phyloP scores from a whole-genome alignment of 352 stramenopile genomes.

The Sclerospora graminicola region DNA sequence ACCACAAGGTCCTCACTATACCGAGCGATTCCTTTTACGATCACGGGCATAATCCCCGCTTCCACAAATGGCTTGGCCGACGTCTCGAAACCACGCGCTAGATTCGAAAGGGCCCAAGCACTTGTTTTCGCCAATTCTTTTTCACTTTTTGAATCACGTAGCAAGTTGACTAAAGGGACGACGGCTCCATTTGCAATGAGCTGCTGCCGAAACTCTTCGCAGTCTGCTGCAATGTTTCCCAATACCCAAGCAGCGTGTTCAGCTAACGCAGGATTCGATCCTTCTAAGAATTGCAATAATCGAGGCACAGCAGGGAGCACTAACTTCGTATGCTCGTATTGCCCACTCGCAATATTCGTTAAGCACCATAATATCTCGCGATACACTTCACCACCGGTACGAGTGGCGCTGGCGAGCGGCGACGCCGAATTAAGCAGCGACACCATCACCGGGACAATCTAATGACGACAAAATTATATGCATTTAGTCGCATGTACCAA shows the following conservation, averaged over 20 bases:
- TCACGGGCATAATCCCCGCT: conserved; percentile 42
- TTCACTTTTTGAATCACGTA: conserved; percentile 1
- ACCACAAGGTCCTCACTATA: conserved; percentile 51
- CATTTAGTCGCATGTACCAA: neutral
- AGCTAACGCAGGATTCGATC: conserved; percentile 39
- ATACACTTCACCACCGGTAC: conserved; percentile 57
- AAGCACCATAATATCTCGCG: conserved; percentile 77
- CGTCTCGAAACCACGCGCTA: conserved; percentile 50
- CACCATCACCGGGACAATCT: conserved; percentile 70
- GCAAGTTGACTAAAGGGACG: conserved; percentile 3
- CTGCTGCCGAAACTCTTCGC: conserved; percentile 73
- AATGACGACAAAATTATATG: conserved; percentile 4
- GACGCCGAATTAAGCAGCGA: conserved; percentile 54
- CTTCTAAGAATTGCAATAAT: conserved; percentile 62
- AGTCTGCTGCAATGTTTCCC: conserved; percentile 81
- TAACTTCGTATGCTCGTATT: conserved; percentile 77
- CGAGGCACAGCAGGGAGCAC: conserved; percentile 66
- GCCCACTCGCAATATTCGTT: conserved; percentile 72
- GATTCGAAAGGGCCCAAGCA: conserved; percentile 12
- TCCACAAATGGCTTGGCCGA: conserved; percentile 71
- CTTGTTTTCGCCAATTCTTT: conserved; percentile 30
- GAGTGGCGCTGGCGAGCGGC: conserved; percentile 48
- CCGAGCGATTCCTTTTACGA: conserved; percentile 26
- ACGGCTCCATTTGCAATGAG: conserved; percentile 52
- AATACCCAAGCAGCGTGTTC: conserved; percentile 76